Evolutionary conservation across 2,329 filamentous ascomycete genomes (phyloP).

Genomic region (Sphaerulina vaccinii): DNA sequence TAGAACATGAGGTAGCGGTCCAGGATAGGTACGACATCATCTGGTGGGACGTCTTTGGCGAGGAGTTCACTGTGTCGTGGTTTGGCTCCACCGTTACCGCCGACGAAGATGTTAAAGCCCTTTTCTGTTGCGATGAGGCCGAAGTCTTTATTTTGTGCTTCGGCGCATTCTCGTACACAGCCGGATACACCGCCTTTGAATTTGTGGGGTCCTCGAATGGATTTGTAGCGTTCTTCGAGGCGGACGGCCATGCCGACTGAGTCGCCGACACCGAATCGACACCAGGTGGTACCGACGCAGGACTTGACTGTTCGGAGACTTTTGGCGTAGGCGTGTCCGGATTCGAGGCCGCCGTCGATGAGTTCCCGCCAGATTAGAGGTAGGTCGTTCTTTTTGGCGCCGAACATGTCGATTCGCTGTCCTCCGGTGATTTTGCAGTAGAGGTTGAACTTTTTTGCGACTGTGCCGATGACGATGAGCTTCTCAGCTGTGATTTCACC

Average conservation of each 20-base stretch:
- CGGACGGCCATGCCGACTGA: slow-evolving; percentile 88
- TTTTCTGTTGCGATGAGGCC: slow-evolving; percentile 90
- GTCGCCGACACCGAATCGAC: slow-evolving; percentile 82
- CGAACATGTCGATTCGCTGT: slow-evolving; percentile 91
- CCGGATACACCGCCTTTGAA: slow-evolving; percentile 81
- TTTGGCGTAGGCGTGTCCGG: slow-evolving; percentile 88
- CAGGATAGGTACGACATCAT: slow-evolving; percentile 77
- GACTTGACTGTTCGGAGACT: slow-evolving; percentile 85
- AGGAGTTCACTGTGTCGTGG: slow-evolving; percentile 79
- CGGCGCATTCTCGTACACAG: slow-evolving; percentile 88
- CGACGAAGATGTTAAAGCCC: slow-evolving; percentile 90
- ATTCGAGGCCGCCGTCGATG: slow-evolving; percentile 82
- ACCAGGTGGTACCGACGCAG: slow-evolving; percentile 90
- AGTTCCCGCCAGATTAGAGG: slow-evolving; percentile 77
- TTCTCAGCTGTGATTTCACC: slow-evolving; percentile 88
- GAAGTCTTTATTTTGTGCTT: slow-evolving; percentile 92
- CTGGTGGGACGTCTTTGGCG: slow-evolving; percentile 79
- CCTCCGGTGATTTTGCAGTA: slow-evolving; percentile 93
- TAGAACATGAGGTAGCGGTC: slow-evolving; percentile 93
- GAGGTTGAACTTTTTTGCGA: slow-evolving; percentile 78
- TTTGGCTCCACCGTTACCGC: slow-evolving; percentile 83
- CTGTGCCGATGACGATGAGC: slow-evolving; percentile 76
- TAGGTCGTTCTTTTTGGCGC: slow-evolving; percentile 82
- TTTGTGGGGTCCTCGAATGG: slow-evolving; percentile 84
- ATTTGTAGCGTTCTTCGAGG: slow-evolving; percentile 88